phyloP scores from a whole-genome alignment of 495 filamentous ascomycete genomes.

The Penicillium argentinense region DNA sequence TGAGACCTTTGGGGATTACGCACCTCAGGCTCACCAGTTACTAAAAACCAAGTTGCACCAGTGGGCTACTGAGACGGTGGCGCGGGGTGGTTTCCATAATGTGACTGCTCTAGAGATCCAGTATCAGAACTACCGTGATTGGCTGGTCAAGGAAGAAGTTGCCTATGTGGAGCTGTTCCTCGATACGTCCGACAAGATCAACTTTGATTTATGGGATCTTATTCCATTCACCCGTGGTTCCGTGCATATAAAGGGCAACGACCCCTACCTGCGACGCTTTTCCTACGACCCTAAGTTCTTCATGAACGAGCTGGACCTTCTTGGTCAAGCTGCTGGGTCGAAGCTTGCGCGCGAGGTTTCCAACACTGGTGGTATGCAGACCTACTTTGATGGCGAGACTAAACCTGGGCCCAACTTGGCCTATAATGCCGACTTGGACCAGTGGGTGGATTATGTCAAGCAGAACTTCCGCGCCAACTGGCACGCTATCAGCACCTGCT shows the following conservation, averaged over 20 bases:
- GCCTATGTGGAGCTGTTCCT: conserved; percentile 29
- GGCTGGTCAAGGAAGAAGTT: conserved; percentile 26
- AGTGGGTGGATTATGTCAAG: conserved; percentile 38
- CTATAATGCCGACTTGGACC: conserved; percentile 38
- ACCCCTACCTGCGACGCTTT: conserved; percentile 39
- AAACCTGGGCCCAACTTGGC: conserved; percentile 38
- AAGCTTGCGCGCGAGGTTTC: conserved; percentile 48
- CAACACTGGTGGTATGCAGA: conserved; percentile 25
- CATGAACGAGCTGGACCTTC: conserved; percentile 45
- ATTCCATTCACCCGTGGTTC: conserved; percentile 55
- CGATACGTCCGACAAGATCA: conserved; percentile 32
- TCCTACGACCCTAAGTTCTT: conserved; percentile 53
- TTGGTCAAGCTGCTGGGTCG: conserved; percentile 48
- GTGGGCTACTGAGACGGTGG: conserved; percentile 25
- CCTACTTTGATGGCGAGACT: conserved; percentile 36
- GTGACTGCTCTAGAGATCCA: conserved; percentile 23
- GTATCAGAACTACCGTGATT: conserved; percentile 30
- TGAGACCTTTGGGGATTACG: conserved; percentile 23
- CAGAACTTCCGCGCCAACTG: conserved; percentile 35
- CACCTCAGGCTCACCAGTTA: conserved; percentile 10
- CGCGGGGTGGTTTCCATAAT: conserved; percentile 29
- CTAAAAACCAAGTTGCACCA: conserved; percentile 26
- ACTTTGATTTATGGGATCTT: conserved; percentile 39
- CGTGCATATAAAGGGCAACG: conserved; percentile 43
- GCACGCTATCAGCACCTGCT: conserved; percentile 50